These are phyloP conservation scores for Calocybe cyanea DNA, from an alignment of 768 basidiomycete species.

Conservation along the genomic window DNA sequence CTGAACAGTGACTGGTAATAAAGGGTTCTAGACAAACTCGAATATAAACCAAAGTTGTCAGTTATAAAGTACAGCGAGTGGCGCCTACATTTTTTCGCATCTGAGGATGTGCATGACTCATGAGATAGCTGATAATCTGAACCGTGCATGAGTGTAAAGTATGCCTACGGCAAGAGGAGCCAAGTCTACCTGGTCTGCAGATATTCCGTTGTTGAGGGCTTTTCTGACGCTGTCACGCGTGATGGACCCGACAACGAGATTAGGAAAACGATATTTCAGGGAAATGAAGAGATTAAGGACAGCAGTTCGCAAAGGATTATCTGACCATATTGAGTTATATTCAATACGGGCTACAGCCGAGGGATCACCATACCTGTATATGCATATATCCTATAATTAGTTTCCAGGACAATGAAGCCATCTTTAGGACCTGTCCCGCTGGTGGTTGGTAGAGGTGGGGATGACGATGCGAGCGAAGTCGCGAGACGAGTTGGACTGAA, in stretches of 20 bases:
- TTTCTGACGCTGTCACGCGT: constrained; percentile 95
- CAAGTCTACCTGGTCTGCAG: constrained; percentile 81
- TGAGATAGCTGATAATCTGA: constrained; percentile 94
- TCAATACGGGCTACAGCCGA: constrained; percentile 18
- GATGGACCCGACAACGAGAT: constrained; percentile 93
- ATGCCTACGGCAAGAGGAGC: constrained; percentile 14
- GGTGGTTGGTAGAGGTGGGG: constrained; percentile 71
- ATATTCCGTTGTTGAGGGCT: constrained; percentile 92
- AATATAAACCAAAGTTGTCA: constrained; percentile 11
- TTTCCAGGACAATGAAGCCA: constrained; percentile 95
- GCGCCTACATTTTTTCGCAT: constrained; percentile 87
- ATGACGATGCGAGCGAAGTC: constrained; percentile 90
- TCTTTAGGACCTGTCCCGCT: constrained; percentile 57
- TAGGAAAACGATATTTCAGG: constrained; percentile 92
- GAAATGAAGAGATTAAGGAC: constrained; percentile 92
- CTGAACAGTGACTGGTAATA: constrained; percentile 95
- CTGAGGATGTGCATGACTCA: constrained; percentile 94
- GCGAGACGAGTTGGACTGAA: constrained; percentile 95
- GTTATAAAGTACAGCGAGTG: background rate
- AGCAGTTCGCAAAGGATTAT: constrained; percentile 94
- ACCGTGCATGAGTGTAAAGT: constrained; percentile 13
- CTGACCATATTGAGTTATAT: constrained; percentile 35
- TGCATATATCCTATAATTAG: constrained; percentile 97
- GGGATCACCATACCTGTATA: constrained; percentile 70
- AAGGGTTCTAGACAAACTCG: constrained; percentile 68